phyloP scores from a whole-genome alignment of 1,139 yeast species.

The Debaryomyces udenii region DNA sequence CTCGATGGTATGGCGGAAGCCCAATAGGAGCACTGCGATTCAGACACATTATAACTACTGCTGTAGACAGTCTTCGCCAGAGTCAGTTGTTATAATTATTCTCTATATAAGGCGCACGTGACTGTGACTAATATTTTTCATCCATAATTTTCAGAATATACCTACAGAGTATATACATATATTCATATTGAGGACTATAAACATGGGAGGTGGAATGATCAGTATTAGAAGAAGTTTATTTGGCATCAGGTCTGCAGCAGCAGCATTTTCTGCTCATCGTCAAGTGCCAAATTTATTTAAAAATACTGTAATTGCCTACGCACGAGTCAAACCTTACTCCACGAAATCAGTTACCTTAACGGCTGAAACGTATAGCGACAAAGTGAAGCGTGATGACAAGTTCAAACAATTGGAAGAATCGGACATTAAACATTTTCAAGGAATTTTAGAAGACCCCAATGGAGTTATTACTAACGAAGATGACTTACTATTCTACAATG shows the following conservation, averaged over 20 bases:
- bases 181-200: too few species aligned
- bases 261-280: conserved; percentile 3
- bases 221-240: conserved; percentile 7
- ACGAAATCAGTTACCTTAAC: conserved; percentile 58
- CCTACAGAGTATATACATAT: neutral
- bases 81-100: conserved; percentile 8
- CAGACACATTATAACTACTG: conserved; percentile 59
- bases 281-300: conserved; percentile 6
- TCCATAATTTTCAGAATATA: neutral
- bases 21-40: conserved; percentile 68
- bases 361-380: conserved; percentile 61
- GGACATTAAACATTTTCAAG: conserved; percentile 66
- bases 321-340: conserved; percentile 21
- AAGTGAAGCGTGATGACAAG: conserved; percentile 48
- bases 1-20: conserved; percentile 75
- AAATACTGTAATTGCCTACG: conserved; percentile 1
- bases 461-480: conserved; percentile 54
- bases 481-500: conserved; percentile 75
- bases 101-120: neutral
- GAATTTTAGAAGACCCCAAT: conserved; percentile 56
- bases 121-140: conserved; percentile 4
- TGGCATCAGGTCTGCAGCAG: neutral
- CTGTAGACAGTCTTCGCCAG: conserved; percentile 43
- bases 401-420: conserved; percentile 51
- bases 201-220: neutral